Base-by-base conservation (phyloP, 805 yeast genomes). In the Cyberlindnera americana region DNA sequence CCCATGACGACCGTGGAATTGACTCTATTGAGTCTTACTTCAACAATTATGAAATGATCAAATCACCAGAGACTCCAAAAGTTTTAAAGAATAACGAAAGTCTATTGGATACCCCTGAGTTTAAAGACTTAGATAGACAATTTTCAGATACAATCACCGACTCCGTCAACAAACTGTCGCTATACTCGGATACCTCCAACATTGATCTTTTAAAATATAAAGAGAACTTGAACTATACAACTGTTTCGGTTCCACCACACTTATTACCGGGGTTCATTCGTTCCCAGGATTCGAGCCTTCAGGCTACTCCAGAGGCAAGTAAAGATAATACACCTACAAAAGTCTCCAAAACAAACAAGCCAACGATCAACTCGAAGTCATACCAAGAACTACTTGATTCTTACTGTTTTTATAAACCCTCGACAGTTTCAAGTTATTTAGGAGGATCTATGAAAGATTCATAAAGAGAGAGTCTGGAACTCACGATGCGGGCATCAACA, bases 381-480 rank as follows among this genome's bases (percentile, higher is more conserved):
- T 80, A 80, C 51, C 71, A 73, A 47, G 76, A 78, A 42, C 58
- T 80, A 16, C 58, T 81, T 37, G 78, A 78, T 35, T 70, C 74
- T 21, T 81, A 76, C 51, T 81, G 87, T 48, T 81, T 81, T 50
- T 80, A 73, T 50, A 62, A 67, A 25, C 47, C 46, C 16, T 29
- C 46, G 2, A 38, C 46, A 5, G 40, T 42, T 3, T 38, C 42
- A 21, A 38, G 39, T 17, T 42, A 38, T 22, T 40, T 42, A 5
- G 39, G 25, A 1, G 45, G 33, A 31, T 14, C 34, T 6, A 15
- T 30, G 33, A 26, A 34, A 14, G 38, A 34, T 12, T 17, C 35
- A 24, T 26, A 23, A 36, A 22, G 12, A 27, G 17, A 27, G 7
- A 27, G 6, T 6, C 13, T 22, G 11, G 24, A 22, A 8, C 28